Base-by-base conservation (phyloP, 2,329 filamentous ascomycete species). In the Hypoxylon sp. region DNA sequence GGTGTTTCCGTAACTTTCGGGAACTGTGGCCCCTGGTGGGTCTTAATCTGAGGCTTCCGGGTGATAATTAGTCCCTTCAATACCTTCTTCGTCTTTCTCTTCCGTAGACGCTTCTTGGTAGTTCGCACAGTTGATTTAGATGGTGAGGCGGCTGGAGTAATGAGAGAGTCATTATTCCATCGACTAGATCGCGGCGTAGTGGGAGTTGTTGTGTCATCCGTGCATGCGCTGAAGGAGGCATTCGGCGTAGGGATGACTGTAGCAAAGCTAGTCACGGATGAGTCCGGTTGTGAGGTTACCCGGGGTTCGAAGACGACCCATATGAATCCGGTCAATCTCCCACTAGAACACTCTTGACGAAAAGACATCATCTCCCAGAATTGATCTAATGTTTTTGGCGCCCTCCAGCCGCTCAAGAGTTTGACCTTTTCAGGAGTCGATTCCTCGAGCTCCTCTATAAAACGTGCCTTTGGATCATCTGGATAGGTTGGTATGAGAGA, bases 361-460 rank as follows among this genome's bases (percentile, higher is more conserved):
- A 93, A 98, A 0, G 94, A 91, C 95, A 99, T 98, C 87, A 97
- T 92, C 69, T 99, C 96, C 96, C 96, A 99, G 76, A 99, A 99
- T 73, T 94, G 90, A n/a, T 94, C 92, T 44, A 99, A 82, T 0
- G 90, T 92, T 77, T 87, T 91, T 24, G 98, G 90, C 66, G 92
- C 94, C 77, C 90, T 92, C 96, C 96, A 99, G 63, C 88, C 85
- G 0, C 92, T 92, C 2, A 83, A 81, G 26, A 83, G 85, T 71
- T 88, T 87, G 71, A 86, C 81, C 59, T 82, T 82, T 4, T 81
- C 81, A 1, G 87, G 84, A 31, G 88, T 88, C 0, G 88, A 86
- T 33, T 95, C 92, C 75, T 99, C 95, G 3, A 99, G 83, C 77
- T 98, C 95, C 66, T 93, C 88, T 50, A 97, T 86, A 76, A 94